Evolutionary conservation across 768 basidiomycete genomes (phyloP).

Genomic region (Tylopilus balloui): DNA sequence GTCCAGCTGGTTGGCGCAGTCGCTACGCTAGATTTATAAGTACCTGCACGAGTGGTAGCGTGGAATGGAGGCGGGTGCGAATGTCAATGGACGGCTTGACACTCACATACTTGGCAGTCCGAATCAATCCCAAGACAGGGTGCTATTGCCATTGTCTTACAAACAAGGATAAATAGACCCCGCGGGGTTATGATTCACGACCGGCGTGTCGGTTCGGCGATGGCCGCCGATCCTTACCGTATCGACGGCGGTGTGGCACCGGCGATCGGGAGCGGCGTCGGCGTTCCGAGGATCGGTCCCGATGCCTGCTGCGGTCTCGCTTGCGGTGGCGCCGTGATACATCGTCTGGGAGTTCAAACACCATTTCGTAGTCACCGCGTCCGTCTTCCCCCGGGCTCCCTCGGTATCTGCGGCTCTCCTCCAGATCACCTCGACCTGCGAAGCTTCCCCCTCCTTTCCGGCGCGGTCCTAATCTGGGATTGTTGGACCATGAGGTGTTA

Average conservation of each 20-base stretch:
- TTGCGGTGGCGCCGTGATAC: conserved; percentile 36
- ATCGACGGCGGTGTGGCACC: conserved; percentile 16
- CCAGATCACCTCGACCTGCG: conserved; percentile 72
- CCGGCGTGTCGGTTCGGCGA: conserved; percentile 30
- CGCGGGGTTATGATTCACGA: conserved; percentile 5
- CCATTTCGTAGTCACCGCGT: conserved; percentile 59
- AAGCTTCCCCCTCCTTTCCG: conserved; percentile 43
- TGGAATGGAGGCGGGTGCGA: background rate
- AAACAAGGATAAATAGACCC: conserved; percentile 25
- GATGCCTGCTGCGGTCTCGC: conserved; percentile 51
- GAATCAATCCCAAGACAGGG: conserved; percentile 12
- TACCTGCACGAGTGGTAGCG: conserved; percentile 4
- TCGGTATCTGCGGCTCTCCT: conserved; percentile 66
- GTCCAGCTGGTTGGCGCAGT: background rate
- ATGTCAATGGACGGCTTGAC: conserved; percentile 1
- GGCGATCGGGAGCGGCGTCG: conserved; percentile 25
- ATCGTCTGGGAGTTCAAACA: conserved; percentile 69
- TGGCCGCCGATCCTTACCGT: conserved; percentile 36
- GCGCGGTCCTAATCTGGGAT: conserved; percentile 51
- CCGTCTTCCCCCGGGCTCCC: conserved; percentile 30
- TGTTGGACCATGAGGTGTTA: conserved; percentile 79
- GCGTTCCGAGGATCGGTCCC: conserved; percentile 33
- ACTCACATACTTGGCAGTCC: conserved; percentile 23
- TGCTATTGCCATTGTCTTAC: conserved; percentile 6
- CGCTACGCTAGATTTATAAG: conserved; percentile 21